Percentiles rank a stretch among this genome's conserved stretches.
Evolutionary conservation across 192 early-diverging fungal genomes (phyloP).

Genomic region (Umbelopsis ramanniana): DNA sequence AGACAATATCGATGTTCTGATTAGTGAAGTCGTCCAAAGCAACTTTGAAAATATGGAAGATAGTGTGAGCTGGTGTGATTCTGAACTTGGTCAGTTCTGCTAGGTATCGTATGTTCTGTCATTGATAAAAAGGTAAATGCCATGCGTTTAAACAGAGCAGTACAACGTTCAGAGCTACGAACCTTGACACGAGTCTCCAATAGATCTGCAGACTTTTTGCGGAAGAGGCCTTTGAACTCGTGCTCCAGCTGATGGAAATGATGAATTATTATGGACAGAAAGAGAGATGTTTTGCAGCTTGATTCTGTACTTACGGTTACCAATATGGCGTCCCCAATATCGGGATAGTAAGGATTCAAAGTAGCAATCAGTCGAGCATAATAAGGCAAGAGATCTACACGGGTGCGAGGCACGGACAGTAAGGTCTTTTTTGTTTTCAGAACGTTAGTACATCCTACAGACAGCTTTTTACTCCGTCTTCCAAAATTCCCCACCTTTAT

Average conservation of each 20-base stretch:
- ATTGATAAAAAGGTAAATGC: neutral
- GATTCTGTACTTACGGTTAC: slow-evolving; percentile 51
- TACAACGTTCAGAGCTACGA: neutral
- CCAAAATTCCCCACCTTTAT: slow-evolving; percentile 52
- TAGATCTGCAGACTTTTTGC: slow-evolving; percentile 70
- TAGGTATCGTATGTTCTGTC: slow-evolving; percentile 80
- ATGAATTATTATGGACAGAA: neutral
- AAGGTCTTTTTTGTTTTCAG: slow-evolving; percentile 55
- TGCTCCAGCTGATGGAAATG: slow-evolving; percentile 65
- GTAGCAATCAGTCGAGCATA: slow-evolving; percentile 90
- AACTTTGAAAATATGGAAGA: slow-evolving; percentile 85
- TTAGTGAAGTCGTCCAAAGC: slow-evolving; percentile 85
- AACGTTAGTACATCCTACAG: too few relatives aligned
- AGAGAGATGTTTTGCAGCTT: neutral
- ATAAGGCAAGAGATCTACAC: slow-evolving; percentile 87
- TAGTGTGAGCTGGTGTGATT: slow-evolving; percentile 77
- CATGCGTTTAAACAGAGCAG: too few relatives aligned
- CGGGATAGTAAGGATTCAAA: slow-evolving; percentile 84
- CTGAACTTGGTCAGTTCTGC: slow-evolving; percentile 94
- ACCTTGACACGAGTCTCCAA: slow-evolving; percentile 80
- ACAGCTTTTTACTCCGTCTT: neutral
- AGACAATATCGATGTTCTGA: slow-evolving; percentile 85
- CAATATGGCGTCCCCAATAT: slow-evolving; percentile 76
- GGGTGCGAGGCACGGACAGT: slow-evolving; percentile 76
- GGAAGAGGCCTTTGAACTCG: slow-evolving; percentile 73